A percentile compares a stretch with the other conserved stretches of the same genome.
phyloP scores from a whole-genome alignment of 164 flowering plant species.

The Vitis rupestris region DNA sequence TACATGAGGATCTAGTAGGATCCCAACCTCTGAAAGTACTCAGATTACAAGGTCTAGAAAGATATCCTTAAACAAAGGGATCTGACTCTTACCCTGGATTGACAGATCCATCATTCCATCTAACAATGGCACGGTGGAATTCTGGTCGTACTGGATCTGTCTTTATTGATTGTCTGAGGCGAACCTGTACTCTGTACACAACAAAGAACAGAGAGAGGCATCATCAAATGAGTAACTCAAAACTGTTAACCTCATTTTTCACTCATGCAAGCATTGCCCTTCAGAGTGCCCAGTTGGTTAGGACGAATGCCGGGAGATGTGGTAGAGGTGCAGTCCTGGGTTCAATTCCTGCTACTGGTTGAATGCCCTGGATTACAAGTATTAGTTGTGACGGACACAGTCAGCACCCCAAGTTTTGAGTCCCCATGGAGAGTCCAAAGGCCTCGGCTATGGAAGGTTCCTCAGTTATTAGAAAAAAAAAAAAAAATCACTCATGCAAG shows the following conservation, averaged over 20 bases:
- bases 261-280: no score
- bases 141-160: constrained; percentile 66
- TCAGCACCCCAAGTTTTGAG: no score
- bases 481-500: not conserved
- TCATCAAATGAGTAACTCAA: no score
- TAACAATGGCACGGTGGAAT: constrained; percentile 77
- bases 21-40: constrained; percentile 1
- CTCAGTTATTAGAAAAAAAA: not conserved
- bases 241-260: no score
- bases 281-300: no score
- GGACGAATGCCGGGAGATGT: no score
- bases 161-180: constrained; percentile 66
- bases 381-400: no score
- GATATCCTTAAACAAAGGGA: constrained; percentile 2
- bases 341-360: no score
- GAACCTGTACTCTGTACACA: constrained; percentile 60
- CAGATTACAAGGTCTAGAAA: not conserved
- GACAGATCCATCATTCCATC: constrained; percentile 82
- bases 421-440: no score
- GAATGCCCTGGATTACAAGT: no score
- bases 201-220: constrained; percentile 1
- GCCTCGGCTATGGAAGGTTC: no score
- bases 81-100: constrained; percentile 63
- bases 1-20: not conserved
- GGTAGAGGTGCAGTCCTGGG: no score